phyloP scores from a whole-genome alignment of 768 basidiomycete species.

The Coprinellus micaceus region DNA sequence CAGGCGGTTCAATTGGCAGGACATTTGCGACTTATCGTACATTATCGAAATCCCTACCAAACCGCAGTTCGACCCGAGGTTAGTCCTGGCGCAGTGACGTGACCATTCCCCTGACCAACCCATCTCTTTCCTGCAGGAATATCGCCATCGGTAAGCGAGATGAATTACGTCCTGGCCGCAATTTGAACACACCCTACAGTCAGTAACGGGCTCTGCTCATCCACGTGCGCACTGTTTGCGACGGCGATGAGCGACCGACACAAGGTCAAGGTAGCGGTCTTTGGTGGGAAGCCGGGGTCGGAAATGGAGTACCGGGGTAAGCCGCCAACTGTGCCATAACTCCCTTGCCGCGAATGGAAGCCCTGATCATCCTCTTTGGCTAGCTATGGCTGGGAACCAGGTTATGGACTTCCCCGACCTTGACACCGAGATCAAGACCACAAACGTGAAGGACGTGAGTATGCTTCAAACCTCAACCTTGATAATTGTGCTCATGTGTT shows the following conservation, averaged over 20 bases:
- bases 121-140: slow-evolving; percentile 27
- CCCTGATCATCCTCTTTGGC: neutral
- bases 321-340: neutral
- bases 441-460: slow-evolving; percentile 45
- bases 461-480: too few species aligned
- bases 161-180: neutral
- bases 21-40: neutral
- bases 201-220: slow-evolving; percentile 49
- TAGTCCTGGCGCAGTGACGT: neutral
- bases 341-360: neutral
- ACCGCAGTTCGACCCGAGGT: slow-evolving; percentile 34
- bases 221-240: slow-evolving; percentile 62
- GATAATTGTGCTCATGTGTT: too few species aligned
- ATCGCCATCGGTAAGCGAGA: slow-evolving; percentile 39
- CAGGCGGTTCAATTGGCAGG: neutral
- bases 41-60: slow-evolving; percentile 22
- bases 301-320: slow-evolving; percentile 48
- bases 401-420: slow-evolving; percentile 60
- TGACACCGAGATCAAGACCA: slow-evolving; percentile 60
- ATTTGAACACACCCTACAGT: slow-evolving; percentile 20
- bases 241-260: slow-evolving; percentile 59
- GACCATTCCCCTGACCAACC: neutral
- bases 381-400: slow-evolving; percentile 60
- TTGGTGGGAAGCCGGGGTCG: slow-evolving; percentile 54
- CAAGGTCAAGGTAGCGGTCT: slow-evolving; percentile 48